phyloP scores from a whole-genome alignment of 2,329 filamentous ascomycete species.

The Diaporthe velutina region DNA sequence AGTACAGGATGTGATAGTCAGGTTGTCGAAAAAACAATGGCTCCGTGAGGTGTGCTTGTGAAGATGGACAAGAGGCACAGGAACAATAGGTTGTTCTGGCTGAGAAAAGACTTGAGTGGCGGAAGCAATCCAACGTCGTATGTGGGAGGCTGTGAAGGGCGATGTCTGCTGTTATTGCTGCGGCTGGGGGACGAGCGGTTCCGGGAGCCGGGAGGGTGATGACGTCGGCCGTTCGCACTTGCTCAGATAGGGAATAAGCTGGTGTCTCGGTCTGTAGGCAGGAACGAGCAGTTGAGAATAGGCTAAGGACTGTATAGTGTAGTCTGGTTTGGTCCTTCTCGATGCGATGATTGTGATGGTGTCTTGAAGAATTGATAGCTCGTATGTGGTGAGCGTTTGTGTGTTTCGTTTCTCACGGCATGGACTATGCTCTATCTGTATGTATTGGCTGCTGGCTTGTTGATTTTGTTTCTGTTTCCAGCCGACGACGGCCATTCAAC shows the following conservation, averaged over 20 bases:
- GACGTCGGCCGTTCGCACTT: slow-evolving; percentile 10
- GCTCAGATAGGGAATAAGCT: slow-evolving; percentile 13
- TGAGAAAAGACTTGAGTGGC: background rate
- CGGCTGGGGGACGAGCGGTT: slow-evolving; percentile 4
- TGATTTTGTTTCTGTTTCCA: slow-evolving; percentile 29
- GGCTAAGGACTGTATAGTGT: background rate
- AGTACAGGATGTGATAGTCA: background rate
- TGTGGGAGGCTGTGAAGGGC: slow-evolving; percentile 18
- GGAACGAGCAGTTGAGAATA: background rate
- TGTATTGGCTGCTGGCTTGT: slow-evolving; percentile 7
- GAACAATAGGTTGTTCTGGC: background rate
- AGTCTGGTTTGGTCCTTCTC: background rate
- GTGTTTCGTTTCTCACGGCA: background rate
- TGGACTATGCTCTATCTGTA: background rate
- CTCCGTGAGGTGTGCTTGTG: background rate
- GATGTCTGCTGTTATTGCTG: slow-evolving; percentile 4
- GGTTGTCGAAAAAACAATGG: slow-evolving; percentile 5
- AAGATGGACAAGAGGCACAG: background rate
- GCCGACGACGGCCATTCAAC: background rate
- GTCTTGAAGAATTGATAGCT: background rate
- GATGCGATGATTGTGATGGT: background rate
- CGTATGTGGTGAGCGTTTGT: background rate
- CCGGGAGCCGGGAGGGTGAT: slow-evolving; percentile 9
- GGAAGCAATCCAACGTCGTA: background rate
- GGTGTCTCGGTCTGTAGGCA: slow-evolving; percentile 3